Evolutionary conservation across 768 basidiomycete genomes (phyloP), one percentile per base, ranked within the genome.

Genomic region (Panaeolus papilionaceus): DNA sequence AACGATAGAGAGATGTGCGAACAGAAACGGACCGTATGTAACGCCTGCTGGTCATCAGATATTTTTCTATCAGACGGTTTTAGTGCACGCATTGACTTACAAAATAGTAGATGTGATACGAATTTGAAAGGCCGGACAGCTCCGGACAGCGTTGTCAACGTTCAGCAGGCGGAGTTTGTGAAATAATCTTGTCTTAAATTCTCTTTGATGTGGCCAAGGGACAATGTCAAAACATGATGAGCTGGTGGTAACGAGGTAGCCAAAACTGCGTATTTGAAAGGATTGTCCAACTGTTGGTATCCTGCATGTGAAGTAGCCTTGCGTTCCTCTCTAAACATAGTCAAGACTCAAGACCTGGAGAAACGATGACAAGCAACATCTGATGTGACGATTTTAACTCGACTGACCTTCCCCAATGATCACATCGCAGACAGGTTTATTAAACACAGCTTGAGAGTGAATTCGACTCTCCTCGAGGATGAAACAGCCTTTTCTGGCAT

Each of bases 91-190:
- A 58, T 58, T 26, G 40, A 58, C 54, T 58, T 58, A 37, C 54
- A 58, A 51, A 51, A 26, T 51, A 26, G 47, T 14, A 33, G 26
- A 58, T 33, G 54, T 58, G 54, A 58, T 58, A 58, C 54, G 16
- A 14, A 37, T 58, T 58, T 16, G 20, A 58, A 33, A 58, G 54
- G 16, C 54, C 54, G 54, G 54, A 28, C 54, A 58, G 26, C 54
- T 58, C 54, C 54, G 54, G 28, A 58, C 26, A 33, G 28, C 28
- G 26, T 58, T 58, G 47, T n/a, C 16, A 58, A n/a, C 28, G n/a
- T 58, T 9, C 10, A 58, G 33, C 26, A 58, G 54, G 54, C 54
- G 54, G 54, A 58, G 54, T 58, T 58, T 58, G 54, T 44, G 42
- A 44, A 44, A 44, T 16, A 44, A 44, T 44, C 14, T 1, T 37